Evolutionary conservation across 768 basidiomycete species (phyloP).

Genomic region (Amanita jacksonii): DNA sequence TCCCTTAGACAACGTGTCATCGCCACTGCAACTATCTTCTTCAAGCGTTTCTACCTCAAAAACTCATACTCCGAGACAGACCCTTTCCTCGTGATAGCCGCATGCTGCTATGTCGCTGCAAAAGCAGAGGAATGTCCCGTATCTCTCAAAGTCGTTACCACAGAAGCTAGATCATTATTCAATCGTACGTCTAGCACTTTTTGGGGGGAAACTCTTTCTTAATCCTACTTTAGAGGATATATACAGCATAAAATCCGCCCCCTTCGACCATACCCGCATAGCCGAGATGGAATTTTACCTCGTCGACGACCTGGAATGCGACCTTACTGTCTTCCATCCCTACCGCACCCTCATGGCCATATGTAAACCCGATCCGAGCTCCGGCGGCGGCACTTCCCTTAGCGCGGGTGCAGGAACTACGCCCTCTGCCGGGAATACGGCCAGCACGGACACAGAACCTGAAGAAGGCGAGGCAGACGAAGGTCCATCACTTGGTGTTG

Average conservation of each 20-base stretch:
- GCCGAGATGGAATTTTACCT: constrained; percentile 99
- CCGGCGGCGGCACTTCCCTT: constrained; percentile 14
- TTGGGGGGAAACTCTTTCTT: no score
- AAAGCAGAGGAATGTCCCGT: constrained; percentile 96
- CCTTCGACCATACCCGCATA: constrained; percentile 80
- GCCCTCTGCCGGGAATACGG: not conserved
- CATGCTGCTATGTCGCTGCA: constrained; percentile 92
- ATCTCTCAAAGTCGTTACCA: constrained; percentile 86
- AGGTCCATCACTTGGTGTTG: constrained; percentile 25
- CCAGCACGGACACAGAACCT: constrained; percentile 24
- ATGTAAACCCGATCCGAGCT: constrained; percentile 47
- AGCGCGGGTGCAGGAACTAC: not conserved
- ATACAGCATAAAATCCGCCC: constrained; percentile 71
- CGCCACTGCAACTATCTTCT: constrained; percentile 92
- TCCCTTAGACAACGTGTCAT: constrained; percentile 82
- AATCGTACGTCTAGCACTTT: constrained; percentile 52
- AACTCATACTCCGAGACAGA: constrained; percentile 95
- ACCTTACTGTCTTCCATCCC: constrained; percentile 88
- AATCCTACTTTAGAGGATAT: no score
- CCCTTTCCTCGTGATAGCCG: constrained; percentile 84
- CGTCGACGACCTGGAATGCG: constrained; percentile 92
- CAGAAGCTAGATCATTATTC: constrained; percentile 74
- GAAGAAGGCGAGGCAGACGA: constrained; percentile 53
- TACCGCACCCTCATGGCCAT: constrained; percentile 82
- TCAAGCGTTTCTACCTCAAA: constrained; percentile 94